Evolutionary conservation across 2,329 filamentous ascomycete species (phyloP), one percentile per base, ranked within the genome.

Genomic region (Colletotrichum lupini): DNA sequence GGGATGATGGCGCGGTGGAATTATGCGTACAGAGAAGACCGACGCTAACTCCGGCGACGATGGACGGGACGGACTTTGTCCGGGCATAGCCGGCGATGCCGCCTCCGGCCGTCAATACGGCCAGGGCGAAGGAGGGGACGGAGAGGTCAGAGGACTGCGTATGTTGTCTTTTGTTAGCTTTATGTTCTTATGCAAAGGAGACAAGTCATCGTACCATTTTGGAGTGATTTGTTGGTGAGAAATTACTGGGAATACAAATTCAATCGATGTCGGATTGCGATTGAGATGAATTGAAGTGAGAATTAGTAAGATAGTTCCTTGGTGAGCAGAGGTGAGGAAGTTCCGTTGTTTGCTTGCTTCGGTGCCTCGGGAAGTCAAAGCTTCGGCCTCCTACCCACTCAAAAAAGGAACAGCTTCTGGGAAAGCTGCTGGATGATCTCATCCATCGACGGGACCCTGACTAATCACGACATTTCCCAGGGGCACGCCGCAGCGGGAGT

Each of bases 81-180:
- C 92, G 92, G 57, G 92, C 87, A 84, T 95, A 99, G 80, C 97
- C 97, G 80, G 94, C 93, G 73, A 94, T 92, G 76, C 97, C 97
- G 78, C 97, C 97, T 70, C 93, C 89, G 64, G 95, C 95, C 72
- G 95, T 98, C 72, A 98, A 88, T 76, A 91, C 88, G 74, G 93
- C 94, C 79, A 98, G 91, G 79, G 94, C 82, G 82, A 92, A 94
- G 76, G 96, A 95, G 80, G 94, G 91, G 79, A 85, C 88, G 77
- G 88, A 84, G 75, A 88, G 83, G 75, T 80, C 80, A 79, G 79
- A 62, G n/a, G 58, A 65, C 80, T 77, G 78, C 77, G 37, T 46
- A 32, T 35, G 35, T 16, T 57, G 67, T 52, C 26, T 69, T 75
- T 75, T 61, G 37, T 74, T 16, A 61, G 62, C 30, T 58, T 19